phyloP scores from a whole-genome alignment of 495 filamentous ascomycete species.

The Massariosphaeria phaeospora region DNA sequence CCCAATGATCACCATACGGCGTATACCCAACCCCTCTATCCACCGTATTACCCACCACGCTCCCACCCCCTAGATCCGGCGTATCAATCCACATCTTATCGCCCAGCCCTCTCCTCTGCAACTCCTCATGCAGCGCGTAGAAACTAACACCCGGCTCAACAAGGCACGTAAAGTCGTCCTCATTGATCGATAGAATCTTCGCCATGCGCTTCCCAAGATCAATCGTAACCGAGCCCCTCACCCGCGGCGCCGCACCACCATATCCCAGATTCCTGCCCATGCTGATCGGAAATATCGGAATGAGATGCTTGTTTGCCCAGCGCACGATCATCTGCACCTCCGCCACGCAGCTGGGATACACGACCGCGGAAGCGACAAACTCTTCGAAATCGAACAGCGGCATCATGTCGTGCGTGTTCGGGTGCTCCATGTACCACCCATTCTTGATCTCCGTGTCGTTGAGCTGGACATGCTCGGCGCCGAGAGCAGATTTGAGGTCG shows the following conservation, averaged over 20 bases:
- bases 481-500: background rate
- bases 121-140: slow-evolving; percentile 50
- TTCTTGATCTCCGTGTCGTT: slow-evolving; percentile 23
- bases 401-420: slow-evolving; percentile 30
- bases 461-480: slow-evolving; percentile 4
- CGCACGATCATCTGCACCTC: slow-evolving; percentile 13
- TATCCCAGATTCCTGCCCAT: slow-evolving; percentile 24
- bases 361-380: slow-evolving; percentile 17
- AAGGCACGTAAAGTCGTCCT: slow-evolving; percentile 31
- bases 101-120: slow-evolving; percentile 44
- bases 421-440: slow-evolving; percentile 31
- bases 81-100: slow-evolving; percentile 51
- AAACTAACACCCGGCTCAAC: slow-evolving; percentile 52
- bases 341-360: slow-evolving; percentile 12
- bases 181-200: slow-evolving; percentile 34
- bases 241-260: slow-evolving; percentile 23
- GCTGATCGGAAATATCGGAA: slow-evolving; percentile 18
- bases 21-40: slow-evolving; percentile 46
- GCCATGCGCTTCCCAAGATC: slow-evolving; percentile 33
- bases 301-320: slow-evolving; percentile 24
- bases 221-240: slow-evolving; percentile 20
- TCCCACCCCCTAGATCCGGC: slow-evolving; percentile 55
- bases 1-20: slow-evolving; percentile 48
- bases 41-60: slow-evolving; percentile 51
- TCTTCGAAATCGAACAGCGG: slow-evolving; percentile 15